Evolutionary conservation across 257 asterid species (phyloP), one percentile per base, ranked within the genome.

Genomic region (Nicotiana noctiflora): DNA sequence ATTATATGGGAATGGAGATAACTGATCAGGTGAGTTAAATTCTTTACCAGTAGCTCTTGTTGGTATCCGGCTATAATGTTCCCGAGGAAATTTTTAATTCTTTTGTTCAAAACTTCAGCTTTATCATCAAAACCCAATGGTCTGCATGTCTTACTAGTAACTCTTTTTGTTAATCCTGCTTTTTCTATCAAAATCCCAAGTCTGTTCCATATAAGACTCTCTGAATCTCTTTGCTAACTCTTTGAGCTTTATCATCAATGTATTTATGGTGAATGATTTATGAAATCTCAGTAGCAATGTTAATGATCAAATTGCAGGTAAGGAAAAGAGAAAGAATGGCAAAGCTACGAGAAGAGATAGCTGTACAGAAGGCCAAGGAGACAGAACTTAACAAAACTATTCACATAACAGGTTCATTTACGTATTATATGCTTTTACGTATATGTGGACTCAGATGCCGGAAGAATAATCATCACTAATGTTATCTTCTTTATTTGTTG

Each of bases 1-100:
- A 92, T 84, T 94, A 94, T 83, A 94, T 92, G 98, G 98, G 98
- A 61, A 94, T 92, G 97, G 98, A 94, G 81, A 90, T 94, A 51
- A 94, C 97, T 37, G 98, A 94, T 84, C 97, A 92, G 93, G 97
- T 92, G 27, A 82, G 19, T 62, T 65, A 53, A 51, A 40, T 84
- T 75, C 68, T 65, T 19, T 13, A 44, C n/a, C 56, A 51, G 56
- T 51, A 51, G 6, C 2, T 13, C 56, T 51, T 51, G 56, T 51
- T 51, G 18, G 18, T 51, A 14, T 51, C 17, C 2, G 13, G 56
- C 4, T 12, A 14, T 51, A 51, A 51, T 51, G 15, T 51, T 51
- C 0, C 56, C 56, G 18, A 51, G 56, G 56, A 51, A 51, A 14
- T 40, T 51, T 51, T 11, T 18, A 51, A 51, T 51, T 12, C 18